Evolutionary conservation across 2,329 filamentous ascomycete genomes (phyloP).

Genomic region (Aspergillus fructus): DNA sequence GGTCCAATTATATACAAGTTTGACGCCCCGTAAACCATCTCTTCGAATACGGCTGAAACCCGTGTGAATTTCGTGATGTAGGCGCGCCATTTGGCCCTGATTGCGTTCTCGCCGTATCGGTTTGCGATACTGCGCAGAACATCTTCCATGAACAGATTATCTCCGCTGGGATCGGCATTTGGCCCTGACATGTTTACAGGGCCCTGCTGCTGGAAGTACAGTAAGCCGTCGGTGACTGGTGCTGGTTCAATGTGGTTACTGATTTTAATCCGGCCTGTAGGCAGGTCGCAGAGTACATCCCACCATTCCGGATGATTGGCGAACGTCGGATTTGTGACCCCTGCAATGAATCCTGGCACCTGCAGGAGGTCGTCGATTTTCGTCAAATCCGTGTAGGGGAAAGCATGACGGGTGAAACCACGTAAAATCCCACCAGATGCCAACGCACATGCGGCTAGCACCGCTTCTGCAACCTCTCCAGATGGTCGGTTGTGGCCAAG

Average conservation of each 20-base stretch:
- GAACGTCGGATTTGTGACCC: constrained; percentile 96
- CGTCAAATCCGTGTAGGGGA: constrained; percentile 95
- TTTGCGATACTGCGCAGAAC: constrained; percentile 80
- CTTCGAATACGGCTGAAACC: constrained; percentile 90
- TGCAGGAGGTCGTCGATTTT: constrained; percentile 96
- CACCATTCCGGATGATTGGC: constrained; percentile 96
- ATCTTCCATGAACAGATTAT: constrained; percentile 83
- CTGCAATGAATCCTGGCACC: constrained; percentile 95
- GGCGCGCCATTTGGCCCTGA: constrained; percentile 87
- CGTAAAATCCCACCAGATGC: constrained; percentile 88
- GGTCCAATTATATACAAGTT: constrained; percentile 77
- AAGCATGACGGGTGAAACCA: constrained; percentile 93
- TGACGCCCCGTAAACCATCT: constrained; percentile 89
- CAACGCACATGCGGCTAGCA: constrained; percentile 91
- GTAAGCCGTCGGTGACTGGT: constrained; percentile 76
- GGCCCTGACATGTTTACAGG: constrained; percentile 24
- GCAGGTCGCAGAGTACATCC: constrained; percentile 92
- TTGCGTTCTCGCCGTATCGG: constrained; percentile 83
- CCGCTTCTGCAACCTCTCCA: constrained; percentile 95
- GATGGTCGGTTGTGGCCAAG: constrained; percentile 93
- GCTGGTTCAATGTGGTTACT: constrained; percentile 82
- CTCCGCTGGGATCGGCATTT: constrained; percentile 72
- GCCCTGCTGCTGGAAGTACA: constrained; percentile 79
- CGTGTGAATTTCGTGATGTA: constrained; percentile 95
- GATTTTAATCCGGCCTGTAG: constrained; percentile 91